These are phyloP conservation scores for Cladobotryum mycophilum DNA, from an alignment of 2,329 filamentous ascomycete species.

Conservation along the genomic window DNA sequence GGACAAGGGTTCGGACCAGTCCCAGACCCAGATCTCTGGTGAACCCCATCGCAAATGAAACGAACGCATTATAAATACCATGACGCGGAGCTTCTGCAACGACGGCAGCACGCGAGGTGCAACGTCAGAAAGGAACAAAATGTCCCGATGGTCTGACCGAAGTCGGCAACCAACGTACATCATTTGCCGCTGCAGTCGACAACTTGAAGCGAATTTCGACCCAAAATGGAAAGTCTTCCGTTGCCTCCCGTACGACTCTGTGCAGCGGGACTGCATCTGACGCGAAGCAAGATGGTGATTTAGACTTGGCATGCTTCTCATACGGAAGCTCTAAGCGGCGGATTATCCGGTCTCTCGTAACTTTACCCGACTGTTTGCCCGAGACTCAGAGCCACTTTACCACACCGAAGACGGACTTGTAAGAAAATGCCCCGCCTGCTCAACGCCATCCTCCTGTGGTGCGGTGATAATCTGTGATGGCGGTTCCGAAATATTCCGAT, in stretches of 20 bases:
- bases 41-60: conserved; percentile 18
- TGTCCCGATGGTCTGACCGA: conserved; percentile 2
- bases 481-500: conserved; percentile 11
- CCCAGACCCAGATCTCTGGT: conserved; percentile 6
- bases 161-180: background rate
- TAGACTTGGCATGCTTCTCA: background rate
- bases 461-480: background rate
- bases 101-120: background rate
- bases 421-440: background rate
- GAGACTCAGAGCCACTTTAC: background rate
- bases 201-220: background rate
- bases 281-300: background rate
- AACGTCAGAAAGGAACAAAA: conserved; percentile 1
- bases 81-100: conserved; percentile 14
- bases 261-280: background rate
- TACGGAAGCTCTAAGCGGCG: background rate
- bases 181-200: no score
- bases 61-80: conserved; percentile 25
- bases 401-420: conserved; percentile 8
- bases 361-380: background rate
- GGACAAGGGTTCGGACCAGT: conserved; percentile 4
- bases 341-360: background rate
- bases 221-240: background rate
- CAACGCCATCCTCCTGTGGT: conserved; percentile 2
- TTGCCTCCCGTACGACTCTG: background rate